Percentiles rank a stretch among this genome's conserved stretches.
These are phyloP conservation scores for Vitis cinerea DNA, from an alignment of 164 flowering plant genomes.

Conservation along the genomic window DNA sequence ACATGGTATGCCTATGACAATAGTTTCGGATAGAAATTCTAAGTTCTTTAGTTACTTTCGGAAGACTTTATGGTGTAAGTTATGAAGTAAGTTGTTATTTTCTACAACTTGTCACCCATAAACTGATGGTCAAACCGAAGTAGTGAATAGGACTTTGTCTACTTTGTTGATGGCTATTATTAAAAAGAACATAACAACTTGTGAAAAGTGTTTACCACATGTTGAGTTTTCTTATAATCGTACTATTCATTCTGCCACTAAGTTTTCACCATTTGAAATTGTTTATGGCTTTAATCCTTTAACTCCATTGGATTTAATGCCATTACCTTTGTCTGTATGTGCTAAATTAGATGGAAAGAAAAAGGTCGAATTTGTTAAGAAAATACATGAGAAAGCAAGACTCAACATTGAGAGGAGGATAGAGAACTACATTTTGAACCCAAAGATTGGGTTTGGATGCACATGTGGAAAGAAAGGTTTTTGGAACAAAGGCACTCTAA, in stretches of 20 bases:
- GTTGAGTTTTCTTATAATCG: too few relatives aligned
- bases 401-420: too few relatives aligned
- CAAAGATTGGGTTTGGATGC: neutral
- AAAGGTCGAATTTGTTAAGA: too few relatives aligned
- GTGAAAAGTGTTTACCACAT: neutral
- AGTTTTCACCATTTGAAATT: too few relatives aligned
- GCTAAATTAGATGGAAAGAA: too few relatives aligned
- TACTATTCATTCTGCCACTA: too few relatives aligned
- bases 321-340: neutral
- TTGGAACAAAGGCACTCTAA: neutral
- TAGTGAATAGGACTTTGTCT: too few relatives aligned
- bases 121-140: too few relatives aligned
- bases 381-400: too few relatives aligned
- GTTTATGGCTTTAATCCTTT: neutral
- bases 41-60: neutral
- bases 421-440: neutral
- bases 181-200: neutral
- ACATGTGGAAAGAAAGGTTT: neutral
- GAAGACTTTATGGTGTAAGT: neutral
- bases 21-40: neutral
- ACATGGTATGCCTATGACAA: neutral
- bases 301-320: neutral
- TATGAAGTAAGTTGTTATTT: too few relatives aligned
- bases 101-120: too few relatives aligned
- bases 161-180: neutral